A percentile compares a stretch with the other conserved stretches of the same genome.
Evolutionary conservation across 108 stramenopile genomes (phyloP).

Genomic region (Bacterosira constricta): DNA sequence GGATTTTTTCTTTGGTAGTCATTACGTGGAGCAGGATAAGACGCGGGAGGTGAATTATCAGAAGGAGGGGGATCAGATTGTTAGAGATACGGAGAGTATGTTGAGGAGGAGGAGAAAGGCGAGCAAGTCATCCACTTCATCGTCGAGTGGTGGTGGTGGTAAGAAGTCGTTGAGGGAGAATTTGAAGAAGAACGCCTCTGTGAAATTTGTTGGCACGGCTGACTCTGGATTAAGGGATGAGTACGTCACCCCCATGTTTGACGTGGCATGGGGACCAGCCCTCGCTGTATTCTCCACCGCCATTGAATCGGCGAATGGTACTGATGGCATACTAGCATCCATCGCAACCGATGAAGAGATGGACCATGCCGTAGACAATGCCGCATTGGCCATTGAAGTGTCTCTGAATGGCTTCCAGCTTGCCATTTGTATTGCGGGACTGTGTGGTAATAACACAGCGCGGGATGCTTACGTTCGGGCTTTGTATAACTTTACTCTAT

Average conservation of each 20-base stretch:
- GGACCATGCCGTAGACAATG: conserved; percentile 83
- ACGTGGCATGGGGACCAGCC: conserved; percentile 97
- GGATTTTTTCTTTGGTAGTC: conserved; percentile 70
- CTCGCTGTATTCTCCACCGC: conserved; percentile 94
- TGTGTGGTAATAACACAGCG: conserved; percentile 84
- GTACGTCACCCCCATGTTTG: conserved; percentile 96
- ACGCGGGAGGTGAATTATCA: conserved; percentile 81
- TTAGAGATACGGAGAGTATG: conserved; percentile 88
- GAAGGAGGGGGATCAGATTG: conserved; percentile 95
- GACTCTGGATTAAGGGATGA: conserved; percentile 85
- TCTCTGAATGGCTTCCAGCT: conserved; percentile 88
- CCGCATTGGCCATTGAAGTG: conserved; percentile 77
- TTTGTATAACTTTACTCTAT: conserved; percentile 88
- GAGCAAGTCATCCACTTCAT: conserved; percentile 13
- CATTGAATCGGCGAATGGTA: conserved; percentile 88
- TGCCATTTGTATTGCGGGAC: conserved; percentile 86
- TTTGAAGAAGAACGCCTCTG: conserved; percentile 26
- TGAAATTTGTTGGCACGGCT: conserved; percentile 72
- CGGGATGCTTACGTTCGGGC: conserved; percentile 92
- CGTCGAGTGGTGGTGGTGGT: not conserved
- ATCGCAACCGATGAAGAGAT: conserved; percentile 88
- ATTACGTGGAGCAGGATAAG: conserved; percentile 78
- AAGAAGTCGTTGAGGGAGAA: not conserved
- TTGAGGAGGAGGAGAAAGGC: conserved; percentile 70
- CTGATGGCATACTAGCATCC: conserved; percentile 67